Conservation (phyloP, 176 grass and related monocot species). For the Tillandsia fasciculata region DNA sequence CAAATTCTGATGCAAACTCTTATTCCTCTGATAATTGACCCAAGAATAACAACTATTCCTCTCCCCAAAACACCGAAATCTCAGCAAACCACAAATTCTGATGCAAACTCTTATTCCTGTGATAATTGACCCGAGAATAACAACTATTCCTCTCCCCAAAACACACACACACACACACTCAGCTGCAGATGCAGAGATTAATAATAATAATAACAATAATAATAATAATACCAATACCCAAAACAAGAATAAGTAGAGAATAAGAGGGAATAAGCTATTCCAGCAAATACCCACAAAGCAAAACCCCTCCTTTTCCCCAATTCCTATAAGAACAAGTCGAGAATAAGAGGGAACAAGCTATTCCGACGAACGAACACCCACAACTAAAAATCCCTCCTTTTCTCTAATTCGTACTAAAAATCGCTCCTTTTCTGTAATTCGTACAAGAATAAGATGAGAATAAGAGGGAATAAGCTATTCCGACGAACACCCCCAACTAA, state of each 20-base stretch:
- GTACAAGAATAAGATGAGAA: too few relatives aligned
- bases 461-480: too few relatives aligned
- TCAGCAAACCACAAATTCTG: slow-evolving; percentile 1
- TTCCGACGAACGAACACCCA: too few relatives aligned
- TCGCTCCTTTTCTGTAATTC: too few relatives aligned
- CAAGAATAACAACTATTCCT: background rate
- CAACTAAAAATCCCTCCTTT: too few relatives aligned
- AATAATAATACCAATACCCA: background rate
- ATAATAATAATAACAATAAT: background rate
- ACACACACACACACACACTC: background rate
- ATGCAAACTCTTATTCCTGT: background rate
- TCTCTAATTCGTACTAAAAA: too few relatives aligned
- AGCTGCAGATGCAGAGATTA: background rate
- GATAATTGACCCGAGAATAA: background rate
- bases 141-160: background rate
- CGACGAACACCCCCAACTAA: too few relatives aligned
- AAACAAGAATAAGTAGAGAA: background rate
- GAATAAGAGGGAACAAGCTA: too few relatives aligned
- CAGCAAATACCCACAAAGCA: too few relatives aligned
- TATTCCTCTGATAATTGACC: background rate
- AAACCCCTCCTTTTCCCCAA: too few relatives aligned
- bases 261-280: too few relatives aligned
- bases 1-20: background rate
- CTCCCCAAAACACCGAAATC: background rate
- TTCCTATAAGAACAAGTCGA: too few relatives aligned